A percentile compares a stretch with the other conserved stretches of the same genome.
Evolutionary conservation across 2,329 filamentous ascomycete species (phyloP).

Genomic region (Simplicillium aogashimaense): DNA sequence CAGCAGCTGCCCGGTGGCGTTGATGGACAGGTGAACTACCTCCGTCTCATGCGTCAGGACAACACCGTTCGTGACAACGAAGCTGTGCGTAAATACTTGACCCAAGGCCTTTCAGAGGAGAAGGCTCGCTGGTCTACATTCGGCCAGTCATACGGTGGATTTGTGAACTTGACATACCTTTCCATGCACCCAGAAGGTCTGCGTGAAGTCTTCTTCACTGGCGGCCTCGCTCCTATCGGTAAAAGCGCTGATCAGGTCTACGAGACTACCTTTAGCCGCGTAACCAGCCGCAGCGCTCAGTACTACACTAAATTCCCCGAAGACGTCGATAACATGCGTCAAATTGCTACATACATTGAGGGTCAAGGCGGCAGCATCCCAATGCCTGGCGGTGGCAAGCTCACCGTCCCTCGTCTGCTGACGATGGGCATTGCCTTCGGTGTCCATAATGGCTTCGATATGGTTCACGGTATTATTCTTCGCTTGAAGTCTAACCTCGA

Average conservation of each 20-base stretch:
- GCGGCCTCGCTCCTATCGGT: conserved; percentile 71
- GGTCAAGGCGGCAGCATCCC: conserved; percentile 43
- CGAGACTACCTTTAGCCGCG: conserved; percentile 56
- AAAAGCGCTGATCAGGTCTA: conserved; percentile 68
- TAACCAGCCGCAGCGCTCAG: conserved; percentile 60
- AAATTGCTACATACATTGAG: conserved; percentile 55
- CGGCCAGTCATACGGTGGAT: conserved; percentile 89
- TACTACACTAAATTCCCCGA: conserved; percentile 84
- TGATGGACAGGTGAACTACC: conserved; percentile 64
- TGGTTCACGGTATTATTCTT: conserved; percentile 64
- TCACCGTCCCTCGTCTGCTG: conserved; percentile 67
- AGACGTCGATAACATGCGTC: conserved; percentile 59
- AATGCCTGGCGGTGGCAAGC: conserved; percentile 60
- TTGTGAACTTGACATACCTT: conserved; percentile 75
- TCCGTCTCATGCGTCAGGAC: conserved; percentile 80
- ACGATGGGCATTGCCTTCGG: conserved; percentile 73
- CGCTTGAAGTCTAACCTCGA: conserved; percentile 63
- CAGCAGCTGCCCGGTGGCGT: conserved; percentile 45
- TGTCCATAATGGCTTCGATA: conserved; percentile 65
- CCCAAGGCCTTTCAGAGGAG: conserved; percentile 55
- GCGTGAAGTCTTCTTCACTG: conserved; percentile 74
- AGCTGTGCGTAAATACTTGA: conserved; percentile 69
- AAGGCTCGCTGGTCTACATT: conserved; percentile 77
- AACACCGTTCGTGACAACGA: conserved; percentile 86
- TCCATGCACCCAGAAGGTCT: conserved; percentile 70